Percentiles rank a stretch among this genome's conserved stretches.
phyloP scores from a whole-genome alignment of 2,329 filamentous ascomycete genomes.

The Cephalotrichum gorgonifer region DNA sequence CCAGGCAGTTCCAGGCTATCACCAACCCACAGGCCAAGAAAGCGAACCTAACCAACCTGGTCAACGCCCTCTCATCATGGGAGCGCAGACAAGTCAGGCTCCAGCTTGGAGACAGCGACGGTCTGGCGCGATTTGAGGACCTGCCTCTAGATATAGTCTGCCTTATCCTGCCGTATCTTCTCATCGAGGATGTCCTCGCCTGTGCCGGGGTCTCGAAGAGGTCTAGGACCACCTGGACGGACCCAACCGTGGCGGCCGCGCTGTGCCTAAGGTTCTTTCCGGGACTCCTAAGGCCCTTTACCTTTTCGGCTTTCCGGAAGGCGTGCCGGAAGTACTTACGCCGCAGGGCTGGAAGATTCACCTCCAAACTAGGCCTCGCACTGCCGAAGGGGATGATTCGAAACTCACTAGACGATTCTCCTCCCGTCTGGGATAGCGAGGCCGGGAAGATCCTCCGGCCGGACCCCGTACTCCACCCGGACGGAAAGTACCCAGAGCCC shows the following conservation, averaged over 20 bases:
- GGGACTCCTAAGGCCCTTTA: conserved; percentile 9
- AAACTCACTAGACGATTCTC: not conserved
- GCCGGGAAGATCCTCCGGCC: not conserved
- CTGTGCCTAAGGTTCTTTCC: conserved; percentile 17
- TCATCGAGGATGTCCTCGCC: conserved; percentile 13
- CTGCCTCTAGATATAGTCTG: conserved; percentile 18
- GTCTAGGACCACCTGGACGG: conserved; percentile 16
- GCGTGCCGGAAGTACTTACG: not conserved
- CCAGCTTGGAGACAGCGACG: not conserved
- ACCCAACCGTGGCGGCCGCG: conserved; percentile 10
- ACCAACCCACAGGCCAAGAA: not conserved
- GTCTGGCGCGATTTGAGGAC: conserved; percentile 3
- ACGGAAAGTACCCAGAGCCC: not conserved
- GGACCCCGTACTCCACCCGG: not conserved
- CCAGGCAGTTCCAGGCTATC: not conserved
- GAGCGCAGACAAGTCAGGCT: not conserved
- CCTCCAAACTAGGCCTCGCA: not conserved
- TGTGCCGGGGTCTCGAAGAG: conserved; percentile 15
- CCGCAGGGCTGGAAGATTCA: not conserved
- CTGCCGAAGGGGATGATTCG: too few relatives aligned
- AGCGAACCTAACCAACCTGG: not conserved
- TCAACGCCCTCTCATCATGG: not conserved
- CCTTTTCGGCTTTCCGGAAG: not conserved
- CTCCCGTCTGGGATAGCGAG: not conserved
- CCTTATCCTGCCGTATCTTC: conserved; percentile 12